Base-by-base conservation (phyloP, 768 basidiomycete genomes). In the Leccinum boreale region DNA sequence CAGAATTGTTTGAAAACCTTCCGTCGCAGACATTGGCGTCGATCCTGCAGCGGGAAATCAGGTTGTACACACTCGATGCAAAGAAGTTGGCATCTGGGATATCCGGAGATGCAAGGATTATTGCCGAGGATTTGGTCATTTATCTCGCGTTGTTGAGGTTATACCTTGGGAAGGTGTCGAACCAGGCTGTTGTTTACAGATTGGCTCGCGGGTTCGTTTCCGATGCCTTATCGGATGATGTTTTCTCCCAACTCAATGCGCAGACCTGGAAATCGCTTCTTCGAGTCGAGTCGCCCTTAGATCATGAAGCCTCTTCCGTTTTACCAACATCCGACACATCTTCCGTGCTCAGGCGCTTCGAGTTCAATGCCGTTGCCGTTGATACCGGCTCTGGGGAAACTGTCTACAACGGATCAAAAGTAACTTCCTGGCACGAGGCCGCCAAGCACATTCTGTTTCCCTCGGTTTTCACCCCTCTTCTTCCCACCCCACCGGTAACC, bases 401-500 rank as follows among this genome's bases (percentile, higher is more conserved):
- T 24, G 74, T 85, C 51, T 80, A 82, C 58, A 85, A 86, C 62
- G 83, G 85, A 35, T 80, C 86, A 17, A 78, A 78, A 57, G 70
- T 86, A 45, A 77, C 81, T 28, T 85, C 87, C 8, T 92, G 91
- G 89, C 90, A 95, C 65, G 85, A 89, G 59, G 90, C 88, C 3
- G 92, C 92, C 15, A 92, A 91, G 65, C 92, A 96, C 66, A 73
- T 98, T 31, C 76, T 98, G 52, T 98, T 97, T 82, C 87, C 90
- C 33, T 80, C 88, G 42, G 85, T 87, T 17, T 96, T 91, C 74
- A 75, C 81, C 15, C 82, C 87, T 8, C 71, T 79, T 21, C 69
- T 71, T 44, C 74, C 77, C 26, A 56, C 64, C 10, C 57, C 67
- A 4, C 55, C 70, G 3, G 67, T 67, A 44, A 54, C 64, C 14